phyloP scores from a whole-genome alignment of 306 rosid genomes.

The Gastrolobium bilobum region DNA sequence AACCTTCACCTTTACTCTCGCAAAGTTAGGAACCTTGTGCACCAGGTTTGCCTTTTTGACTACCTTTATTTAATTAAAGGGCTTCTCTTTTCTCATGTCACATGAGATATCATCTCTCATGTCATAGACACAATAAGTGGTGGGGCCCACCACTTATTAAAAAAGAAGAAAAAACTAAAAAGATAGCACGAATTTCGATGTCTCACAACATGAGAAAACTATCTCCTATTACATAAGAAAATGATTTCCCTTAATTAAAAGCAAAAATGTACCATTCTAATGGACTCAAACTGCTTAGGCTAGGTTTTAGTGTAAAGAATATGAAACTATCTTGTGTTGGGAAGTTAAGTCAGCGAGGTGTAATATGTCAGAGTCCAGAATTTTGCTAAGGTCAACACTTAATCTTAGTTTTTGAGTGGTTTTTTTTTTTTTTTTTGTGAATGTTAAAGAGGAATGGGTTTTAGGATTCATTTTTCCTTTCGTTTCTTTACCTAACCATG shows the following conservation, averaged over 20 bases:
- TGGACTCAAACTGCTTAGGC: background rate
- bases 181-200: too few species aligned
- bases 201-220: too few species aligned
- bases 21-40: too few species aligned
- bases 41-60: too few species aligned
- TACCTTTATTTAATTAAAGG: constrained; percentile 16
- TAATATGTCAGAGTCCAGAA: background rate
- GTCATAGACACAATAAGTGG: too few species aligned
- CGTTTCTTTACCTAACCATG: background rate
- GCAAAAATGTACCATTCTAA: background rate
- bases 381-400: constrained; percentile 9
- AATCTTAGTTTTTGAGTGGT: background rate
- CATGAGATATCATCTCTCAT: too few species aligned
- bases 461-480: constrained; percentile 18
- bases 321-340: constrained; percentile 3
- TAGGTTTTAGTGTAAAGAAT: background rate
- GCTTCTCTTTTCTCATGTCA: too few species aligned
- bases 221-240: too few species aligned
- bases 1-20: too few species aligned
- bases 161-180: too few species aligned
- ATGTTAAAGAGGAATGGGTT: background rate
- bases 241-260: too few species aligned
- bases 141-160: too few species aligned
- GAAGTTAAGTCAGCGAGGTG: constrained; percentile 10
- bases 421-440: background rate